Evolutionary conservation across 163 green algal genomes (phyloP).

Genomic region (Chlamydomonas reinhardtii): DNA sequence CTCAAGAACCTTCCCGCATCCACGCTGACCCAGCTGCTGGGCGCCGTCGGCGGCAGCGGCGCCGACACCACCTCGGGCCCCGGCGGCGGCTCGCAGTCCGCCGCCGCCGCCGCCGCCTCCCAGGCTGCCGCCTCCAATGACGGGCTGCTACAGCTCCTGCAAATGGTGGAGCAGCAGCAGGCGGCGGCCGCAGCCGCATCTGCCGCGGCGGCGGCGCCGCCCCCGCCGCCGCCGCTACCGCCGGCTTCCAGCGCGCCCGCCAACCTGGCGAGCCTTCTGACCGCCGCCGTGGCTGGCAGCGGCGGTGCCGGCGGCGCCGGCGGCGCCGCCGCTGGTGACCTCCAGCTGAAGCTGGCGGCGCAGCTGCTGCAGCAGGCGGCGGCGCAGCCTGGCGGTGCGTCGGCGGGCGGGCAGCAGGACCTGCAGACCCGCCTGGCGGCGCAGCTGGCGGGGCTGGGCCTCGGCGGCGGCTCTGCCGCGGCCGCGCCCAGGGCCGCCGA

Average conservation of each 20-base stretch:
- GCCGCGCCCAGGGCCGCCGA: too few relatives aligned
- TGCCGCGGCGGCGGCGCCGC: not conserved
- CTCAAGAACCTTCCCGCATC: conserved; percentile 47
- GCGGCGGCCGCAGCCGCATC: conserved; percentile 1
- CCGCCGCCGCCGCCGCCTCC: not conserved
- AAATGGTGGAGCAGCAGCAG: conserved; percentile 54
- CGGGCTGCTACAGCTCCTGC: conserved; percentile 39
- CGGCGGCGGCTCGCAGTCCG: not conserved
- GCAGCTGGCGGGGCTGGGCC: conserved; percentile 15
- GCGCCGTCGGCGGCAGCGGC: not conserved
- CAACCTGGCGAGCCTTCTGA: conserved; percentile 30
- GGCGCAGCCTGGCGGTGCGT: not conserved
- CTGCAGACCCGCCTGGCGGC: conserved; percentile 9
- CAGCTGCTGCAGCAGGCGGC: conserved; percentile 31
- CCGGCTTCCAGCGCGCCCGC: conserved; percentile 9
- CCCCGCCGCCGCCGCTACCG: conserved; percentile 13
- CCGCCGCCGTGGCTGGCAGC: not conserved
- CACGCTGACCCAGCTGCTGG: conserved; percentile 37
- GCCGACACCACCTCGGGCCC: not conserved
- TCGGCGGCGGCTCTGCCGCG: not conserved
- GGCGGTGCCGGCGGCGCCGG: not conserved
- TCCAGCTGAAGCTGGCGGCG: conserved; percentile 40
- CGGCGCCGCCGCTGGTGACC: not conserved
- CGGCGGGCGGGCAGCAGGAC: not conserved
- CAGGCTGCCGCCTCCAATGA: not conserved